Evolutionary conservation across 2,329 filamentous ascomycete species (phyloP), one percentile per base, ranked within the genome.

Genomic region (Dryadomyces quercivorus): DNA sequence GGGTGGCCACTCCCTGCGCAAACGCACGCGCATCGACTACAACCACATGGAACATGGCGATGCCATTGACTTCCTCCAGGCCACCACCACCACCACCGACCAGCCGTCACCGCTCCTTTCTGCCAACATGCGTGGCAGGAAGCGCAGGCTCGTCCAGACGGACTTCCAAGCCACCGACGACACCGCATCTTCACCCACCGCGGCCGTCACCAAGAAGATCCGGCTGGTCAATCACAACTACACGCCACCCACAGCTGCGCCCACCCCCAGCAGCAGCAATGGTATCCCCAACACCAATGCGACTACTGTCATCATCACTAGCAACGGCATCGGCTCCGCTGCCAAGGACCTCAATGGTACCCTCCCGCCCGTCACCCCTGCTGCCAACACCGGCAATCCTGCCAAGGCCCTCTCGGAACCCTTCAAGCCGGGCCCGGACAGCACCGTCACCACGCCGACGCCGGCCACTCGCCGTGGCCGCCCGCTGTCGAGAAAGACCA

Each of bases 1-100:
- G 63, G 78, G 78, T 52, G 77, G 78, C 50, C 78, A 81, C 65
- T 78, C 77, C 38, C 71, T 82, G 34, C 72, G 78, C 59, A 79
- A 76, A 64, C 72, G 78, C 53, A 69, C 75, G 52, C 76, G 76
- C 56, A 71, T 81, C 58, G 77, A 81, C 65, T 81, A 81, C 68
- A 76, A 75, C 38, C 75, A 78, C 59, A 71, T 75, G 58, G 72
- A 74, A 54, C 75, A 78, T 57, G 76, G 80, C 46, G 65, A 70
- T 34, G 62, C 65, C 10, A 38, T 56, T 12, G 55, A 58, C 61
- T 48, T 31, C 26, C 26, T 31, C 26, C 26, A 31, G 26, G 8
- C 46, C 16, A n/a, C 22, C 22, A 3, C 46, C 7, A 22, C 12
- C 26, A 18, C 18, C 13, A 5, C 20, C 3, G 49, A 40, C 16